Evolutionary conservation across 129 eudicot species (phyloP).

Genomic region (Cynara cardunculus): DNA sequence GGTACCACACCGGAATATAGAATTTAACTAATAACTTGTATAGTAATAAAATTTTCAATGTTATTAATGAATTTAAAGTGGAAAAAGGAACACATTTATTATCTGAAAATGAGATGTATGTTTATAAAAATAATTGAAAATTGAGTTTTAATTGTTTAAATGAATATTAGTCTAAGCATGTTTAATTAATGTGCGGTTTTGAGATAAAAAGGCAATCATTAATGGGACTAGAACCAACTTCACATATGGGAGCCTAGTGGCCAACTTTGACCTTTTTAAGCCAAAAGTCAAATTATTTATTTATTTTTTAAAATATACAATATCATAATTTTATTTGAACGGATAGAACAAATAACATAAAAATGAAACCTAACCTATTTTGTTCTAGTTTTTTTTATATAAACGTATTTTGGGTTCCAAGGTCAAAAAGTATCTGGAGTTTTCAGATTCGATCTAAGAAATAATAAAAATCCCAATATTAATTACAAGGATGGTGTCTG

Average conservation of each 20-base stretch:
- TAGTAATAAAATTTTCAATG: background rate
- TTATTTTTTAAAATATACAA: background rate
- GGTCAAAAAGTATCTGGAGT: no score
- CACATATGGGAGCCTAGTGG: conserved; percentile 32
- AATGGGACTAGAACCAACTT: conserved; percentile 31
- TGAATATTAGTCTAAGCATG: conserved; percentile 6
- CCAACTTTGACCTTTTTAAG: conserved; percentile 34
- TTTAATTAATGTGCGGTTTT: conserved; percentile 17
- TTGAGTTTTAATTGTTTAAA: background rate
- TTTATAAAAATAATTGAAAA: background rate
- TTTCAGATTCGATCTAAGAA: no score
- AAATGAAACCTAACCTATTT: no score
- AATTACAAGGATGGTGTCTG: no score
- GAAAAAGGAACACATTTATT: conserved; percentile 6
- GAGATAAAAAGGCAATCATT: conserved; percentile 26
- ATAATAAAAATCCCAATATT: no score
- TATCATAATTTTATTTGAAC: background rate
- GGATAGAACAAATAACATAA: background rate
- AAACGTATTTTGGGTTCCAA: no score
- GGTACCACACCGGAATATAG: no score
- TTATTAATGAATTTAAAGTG: background rate
- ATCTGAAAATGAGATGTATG: background rate
- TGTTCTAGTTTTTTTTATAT: no score
- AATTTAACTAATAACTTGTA: background rate
- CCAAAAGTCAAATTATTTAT: background rate